Evolutionary conservation across 192 early-diverging fungal species (phyloP).

Genomic region (Pecoramyces ruminantium): DNA sequence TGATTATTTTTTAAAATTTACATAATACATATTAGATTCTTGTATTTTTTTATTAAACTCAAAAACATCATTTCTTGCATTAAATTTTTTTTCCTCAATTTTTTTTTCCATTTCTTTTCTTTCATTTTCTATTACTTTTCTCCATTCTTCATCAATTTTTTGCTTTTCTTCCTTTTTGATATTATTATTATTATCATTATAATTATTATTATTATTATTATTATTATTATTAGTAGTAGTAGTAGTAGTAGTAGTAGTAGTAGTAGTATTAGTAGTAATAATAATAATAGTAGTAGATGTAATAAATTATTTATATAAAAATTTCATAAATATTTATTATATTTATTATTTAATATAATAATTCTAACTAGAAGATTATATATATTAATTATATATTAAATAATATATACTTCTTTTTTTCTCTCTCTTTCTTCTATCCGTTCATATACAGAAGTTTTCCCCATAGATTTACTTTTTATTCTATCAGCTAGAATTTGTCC

Average conservation of each 20-base stretch:
- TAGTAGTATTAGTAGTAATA: no score
- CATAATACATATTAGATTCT: background rate
- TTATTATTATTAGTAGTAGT: no score
- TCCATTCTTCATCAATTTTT: background rate
- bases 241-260: no score
- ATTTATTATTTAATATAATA: no score
- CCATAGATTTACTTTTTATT: background rate
- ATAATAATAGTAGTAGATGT: no score
- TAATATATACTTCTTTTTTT: background rate
- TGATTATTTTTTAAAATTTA: no score
- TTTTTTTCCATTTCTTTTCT: background rate
- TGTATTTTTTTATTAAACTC: background rate
- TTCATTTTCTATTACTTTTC: background rate
- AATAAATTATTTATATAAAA: no score
- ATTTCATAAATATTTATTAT: no score
- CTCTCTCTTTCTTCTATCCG: background rate
- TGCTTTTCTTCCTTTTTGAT: background rate
- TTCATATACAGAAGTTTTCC: background rate
- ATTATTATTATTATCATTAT: no score
- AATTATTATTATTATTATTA: no score
- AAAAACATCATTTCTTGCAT: background rate
- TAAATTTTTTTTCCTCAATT: background rate
- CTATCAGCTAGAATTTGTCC: background rate
- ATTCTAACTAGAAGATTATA: no score
- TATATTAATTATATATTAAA: no score